These are phyloP conservation scores for Gaertneriomyces sp. DNA, from an alignment of 192 early-diverging fungal genomes.

Conservation along the genomic window DNA sequence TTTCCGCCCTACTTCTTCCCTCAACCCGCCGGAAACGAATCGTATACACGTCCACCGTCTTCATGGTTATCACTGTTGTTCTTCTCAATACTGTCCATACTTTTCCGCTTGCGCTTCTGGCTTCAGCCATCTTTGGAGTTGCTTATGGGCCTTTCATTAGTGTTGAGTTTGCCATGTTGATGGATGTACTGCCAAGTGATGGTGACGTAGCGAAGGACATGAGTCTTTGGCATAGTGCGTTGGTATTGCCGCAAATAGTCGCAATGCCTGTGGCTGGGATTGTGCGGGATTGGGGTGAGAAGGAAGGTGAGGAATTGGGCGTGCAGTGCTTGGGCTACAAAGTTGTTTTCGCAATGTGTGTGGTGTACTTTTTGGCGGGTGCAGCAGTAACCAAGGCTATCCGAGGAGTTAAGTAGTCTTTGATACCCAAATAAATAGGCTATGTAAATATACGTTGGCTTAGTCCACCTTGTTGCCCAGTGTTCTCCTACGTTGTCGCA, in stretches of 20 bases:
- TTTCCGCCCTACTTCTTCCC: slow-evolving; percentile 35
- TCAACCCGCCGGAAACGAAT: slow-evolving; percentile 16
- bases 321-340: slow-evolving; percentile 43
- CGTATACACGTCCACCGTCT: slow-evolving; percentile 22
- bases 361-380: slow-evolving; percentile 33
- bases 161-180: slow-evolving; percentile 37
- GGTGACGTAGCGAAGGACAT: slow-evolving; percentile 41
- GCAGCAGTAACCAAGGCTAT: slow-evolving; percentile 24
- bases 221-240: slow-evolving; percentile 43
- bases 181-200: slow-evolving; percentile 33
- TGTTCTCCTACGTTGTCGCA: too few species aligned
- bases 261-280: slow-evolving; percentile 41
- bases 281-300: slow-evolving; percentile 38
- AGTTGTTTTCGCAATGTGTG: slow-evolving; percentile 26
- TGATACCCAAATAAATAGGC: too few species aligned
- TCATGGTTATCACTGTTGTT: slow-evolving; percentile 21
- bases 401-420: slow-evolving; percentile 12
- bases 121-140: slow-evolving; percentile 27
- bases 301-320: slow-evolving; percentile 16
- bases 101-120: slow-evolving; percentile 21
- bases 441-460: too few species aligned
- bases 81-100: slow-evolving; percentile 20
- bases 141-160: slow-evolving; percentile 34
- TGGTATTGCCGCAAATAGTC: slow-evolving; percentile 36
- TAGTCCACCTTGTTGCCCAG: too few species aligned